Conservation (phyloP, 805 yeast species). For the Lipomyces kockii region DNA sequence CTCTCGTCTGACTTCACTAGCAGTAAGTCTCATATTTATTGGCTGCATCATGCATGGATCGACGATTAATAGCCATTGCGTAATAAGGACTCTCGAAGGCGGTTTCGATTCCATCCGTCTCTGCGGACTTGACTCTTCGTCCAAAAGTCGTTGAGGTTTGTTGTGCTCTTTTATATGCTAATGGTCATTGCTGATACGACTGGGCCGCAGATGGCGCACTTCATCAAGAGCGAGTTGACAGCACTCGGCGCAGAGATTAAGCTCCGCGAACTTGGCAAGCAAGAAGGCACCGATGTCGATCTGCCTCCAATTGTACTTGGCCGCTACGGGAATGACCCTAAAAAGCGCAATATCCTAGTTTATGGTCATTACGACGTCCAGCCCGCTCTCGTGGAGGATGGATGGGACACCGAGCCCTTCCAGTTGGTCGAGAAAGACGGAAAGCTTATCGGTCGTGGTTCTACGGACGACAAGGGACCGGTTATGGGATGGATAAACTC, state of each 20-base stretch:
- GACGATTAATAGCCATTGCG: background rate
- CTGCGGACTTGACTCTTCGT: conserved; percentile 86
- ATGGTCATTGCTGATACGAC: conserved; percentile 1
- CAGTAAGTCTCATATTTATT: conserved; percentile 18
- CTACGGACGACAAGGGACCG: conserved; percentile 98
- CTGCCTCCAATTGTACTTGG: conserved; percentile 96
- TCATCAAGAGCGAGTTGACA: conserved; percentile 69
- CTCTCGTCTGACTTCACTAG: conserved; percentile 26
- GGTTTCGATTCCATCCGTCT: conserved; percentile 93
- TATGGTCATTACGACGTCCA: conserved; percentile 99
- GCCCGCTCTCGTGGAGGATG: conserved; percentile 90
- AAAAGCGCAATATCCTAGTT: conserved; percentile 83
- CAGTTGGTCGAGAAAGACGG: conserved; percentile 68
- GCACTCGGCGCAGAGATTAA: conserved; percentile 77
- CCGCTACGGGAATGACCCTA: conserved; percentile 78
- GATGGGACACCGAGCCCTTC: conserved; percentile 96
- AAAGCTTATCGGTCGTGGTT: conserved; percentile 85
- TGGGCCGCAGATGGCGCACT: conserved; percentile 68
- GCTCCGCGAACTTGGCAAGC: conserved; percentile 80
- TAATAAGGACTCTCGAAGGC: conserved; percentile 67
- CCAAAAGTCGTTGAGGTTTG: conserved; percentile 72
- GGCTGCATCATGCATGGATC: background rate
- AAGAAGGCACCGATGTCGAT: conserved; percentile 64
- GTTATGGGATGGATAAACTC: conserved; percentile 96
- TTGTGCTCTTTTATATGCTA: background rate